Conservation (phyloP, 768 basidiomycete genomes). For the Crassisporium funariophilum region DNA sequence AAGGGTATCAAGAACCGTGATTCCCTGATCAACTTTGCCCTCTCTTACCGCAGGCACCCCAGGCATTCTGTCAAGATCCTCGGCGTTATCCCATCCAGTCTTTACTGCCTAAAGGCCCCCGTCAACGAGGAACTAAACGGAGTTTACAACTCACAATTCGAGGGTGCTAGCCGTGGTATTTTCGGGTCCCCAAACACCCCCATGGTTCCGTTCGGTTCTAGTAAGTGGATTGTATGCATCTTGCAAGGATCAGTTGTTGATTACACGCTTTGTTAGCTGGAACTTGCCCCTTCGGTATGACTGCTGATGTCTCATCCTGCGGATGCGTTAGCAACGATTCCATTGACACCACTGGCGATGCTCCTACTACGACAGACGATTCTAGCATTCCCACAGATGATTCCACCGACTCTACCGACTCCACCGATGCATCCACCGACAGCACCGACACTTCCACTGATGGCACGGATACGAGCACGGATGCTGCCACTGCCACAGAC, state of each 20-base stretch:
- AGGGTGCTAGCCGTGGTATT: conserved; percentile 44
- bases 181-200: conserved; percentile 42
- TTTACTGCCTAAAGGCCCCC: conserved; percentile 44
- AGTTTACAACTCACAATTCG: conserved; percentile 42
- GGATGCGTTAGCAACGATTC: conserved; percentile 31
- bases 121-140: conserved; percentile 43
- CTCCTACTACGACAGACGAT: conserved; percentile 5
- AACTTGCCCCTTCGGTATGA: conserved; percentile 47
- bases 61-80: conserved; percentile 45
- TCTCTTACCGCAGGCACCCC: conserved; percentile 44
- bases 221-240: conserved; percentile 28
- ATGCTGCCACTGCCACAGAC: conserved; percentile 12
- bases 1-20: conserved; percentile 39
- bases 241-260: not conserved
- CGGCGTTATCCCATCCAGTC: conserved; percentile 46
- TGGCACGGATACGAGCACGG: conserved; percentile 7
- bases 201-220: conserved; percentile 45
- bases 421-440: conserved; percentile 11
- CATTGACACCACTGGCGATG: conserved; percentile 9
- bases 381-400: not conserved
- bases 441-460: conserved; percentile 8
- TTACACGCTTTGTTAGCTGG: conserved; percentile 30
- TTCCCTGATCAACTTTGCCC: conserved; percentile 43
- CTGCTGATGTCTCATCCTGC: conserved; percentile 43
- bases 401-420: conserved; percentile 4